These are phyloP conservation scores for Pilatotrama ljubarskyi DNA, from an alignment of 768 basidiomycete species.

Conservation along the genomic window DNA sequence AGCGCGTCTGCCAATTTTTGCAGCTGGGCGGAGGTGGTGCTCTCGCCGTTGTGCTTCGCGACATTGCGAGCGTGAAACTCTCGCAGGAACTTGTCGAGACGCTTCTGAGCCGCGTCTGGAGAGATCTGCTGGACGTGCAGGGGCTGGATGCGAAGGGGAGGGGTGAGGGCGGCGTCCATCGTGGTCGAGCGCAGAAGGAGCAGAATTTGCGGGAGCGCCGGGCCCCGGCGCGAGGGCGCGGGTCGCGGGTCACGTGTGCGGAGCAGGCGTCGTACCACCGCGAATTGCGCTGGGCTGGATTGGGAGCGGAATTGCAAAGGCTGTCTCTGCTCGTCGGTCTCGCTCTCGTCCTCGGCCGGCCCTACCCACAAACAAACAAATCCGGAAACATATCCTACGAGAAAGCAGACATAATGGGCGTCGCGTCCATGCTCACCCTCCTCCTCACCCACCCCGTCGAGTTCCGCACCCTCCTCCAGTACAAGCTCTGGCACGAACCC, in stretches of 20 bases:
- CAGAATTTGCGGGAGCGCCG: not conserved
- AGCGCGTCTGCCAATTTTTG: constrained; percentile 37
- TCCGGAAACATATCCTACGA: not conserved
- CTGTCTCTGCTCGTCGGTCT: not conserved
- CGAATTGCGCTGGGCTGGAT: not conserved
- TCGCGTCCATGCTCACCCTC: constrained; percentile 61
- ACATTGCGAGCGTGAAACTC: constrained; percentile 33
- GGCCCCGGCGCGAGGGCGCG: not conserved
- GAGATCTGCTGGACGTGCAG: constrained; percentile 26
- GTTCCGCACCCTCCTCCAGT: constrained; percentile 81
- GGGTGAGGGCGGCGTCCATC: constrained; percentile 33
- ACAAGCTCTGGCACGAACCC: constrained; percentile 77
- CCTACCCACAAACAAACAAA: not conserved
- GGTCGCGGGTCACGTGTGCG: constrained; percentile 5
- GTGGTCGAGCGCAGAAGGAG: not conserved
- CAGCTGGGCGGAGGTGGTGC: constrained; percentile 36
- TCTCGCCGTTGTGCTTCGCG: constrained; percentile 35
- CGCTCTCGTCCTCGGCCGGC: not conserved
- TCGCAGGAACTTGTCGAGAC: constrained; percentile 32
- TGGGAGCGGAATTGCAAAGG: not conserved
- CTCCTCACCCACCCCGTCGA: constrained; percentile 81
- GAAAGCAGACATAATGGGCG: constrained; percentile 45
- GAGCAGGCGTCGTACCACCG: constrained; percentile 13
- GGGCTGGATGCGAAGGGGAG: constrained; percentile 32
- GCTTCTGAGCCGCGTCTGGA: constrained; percentile 28